These are phyloP conservation scores for Macroventuria anomochaeta DNA, from an alignment of 2,329 filamentous ascomycete genomes.

Conservation along the genomic window DNA sequence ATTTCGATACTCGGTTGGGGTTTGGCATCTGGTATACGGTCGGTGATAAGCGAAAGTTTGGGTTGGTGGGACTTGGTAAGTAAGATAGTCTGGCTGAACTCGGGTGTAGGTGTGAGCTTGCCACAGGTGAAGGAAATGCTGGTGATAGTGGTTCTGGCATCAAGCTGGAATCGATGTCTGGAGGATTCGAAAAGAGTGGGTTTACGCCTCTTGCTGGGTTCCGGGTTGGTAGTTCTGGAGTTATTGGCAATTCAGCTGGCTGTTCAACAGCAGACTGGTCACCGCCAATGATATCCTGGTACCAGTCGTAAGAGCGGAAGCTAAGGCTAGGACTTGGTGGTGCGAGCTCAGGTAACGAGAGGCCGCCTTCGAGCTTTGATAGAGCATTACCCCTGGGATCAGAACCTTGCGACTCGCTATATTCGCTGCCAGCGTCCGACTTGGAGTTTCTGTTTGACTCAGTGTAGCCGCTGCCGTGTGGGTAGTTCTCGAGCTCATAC, in stretches of 20 bases:
- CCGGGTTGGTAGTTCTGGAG: slow-evolving; percentile 10
- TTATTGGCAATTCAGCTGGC: neutral
- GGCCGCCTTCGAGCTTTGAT: slow-evolving; percentile 20
- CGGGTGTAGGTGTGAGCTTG: slow-evolving; percentile 25
- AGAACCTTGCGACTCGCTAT: slow-evolving; percentile 1
- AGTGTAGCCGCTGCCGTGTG: slow-evolving; percentile 11
- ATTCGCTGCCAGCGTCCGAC: slow-evolving; percentile 10
- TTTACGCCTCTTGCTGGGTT: slow-evolving; percentile 24
- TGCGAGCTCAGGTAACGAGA: slow-evolving; percentile 24
- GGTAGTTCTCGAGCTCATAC: slow-evolving; percentile 28
- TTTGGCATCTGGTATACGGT: slow-evolving; percentile 31
- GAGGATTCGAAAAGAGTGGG: slow-evolving; percentile 17
- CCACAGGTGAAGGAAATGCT: slow-evolving; percentile 16
- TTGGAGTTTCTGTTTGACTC: slow-evolving; percentile 9
- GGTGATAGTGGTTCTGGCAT: slow-evolving; percentile 25
- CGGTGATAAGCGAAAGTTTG: slow-evolving; percentile 29
- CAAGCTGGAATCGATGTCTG: slow-evolving; percentile 7
- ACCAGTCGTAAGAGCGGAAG: slow-evolving; percentile 38
- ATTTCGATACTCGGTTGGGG: slow-evolving; percentile 3
- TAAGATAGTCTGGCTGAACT: slow-evolving; percentile 20
- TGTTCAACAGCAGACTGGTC: slow-evolving; percentile 20
- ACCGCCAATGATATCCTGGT: slow-evolving; percentile 35
- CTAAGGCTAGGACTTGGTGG: slow-evolving; percentile 35
- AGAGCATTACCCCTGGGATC: slow-evolving; percentile 19
- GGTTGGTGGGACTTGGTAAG: slow-evolving; percentile 22